Base-by-base conservation (phyloP, 2,329 filamentous ascomycete genomes). In the Ophiostoma triangulosporum region DNA sequence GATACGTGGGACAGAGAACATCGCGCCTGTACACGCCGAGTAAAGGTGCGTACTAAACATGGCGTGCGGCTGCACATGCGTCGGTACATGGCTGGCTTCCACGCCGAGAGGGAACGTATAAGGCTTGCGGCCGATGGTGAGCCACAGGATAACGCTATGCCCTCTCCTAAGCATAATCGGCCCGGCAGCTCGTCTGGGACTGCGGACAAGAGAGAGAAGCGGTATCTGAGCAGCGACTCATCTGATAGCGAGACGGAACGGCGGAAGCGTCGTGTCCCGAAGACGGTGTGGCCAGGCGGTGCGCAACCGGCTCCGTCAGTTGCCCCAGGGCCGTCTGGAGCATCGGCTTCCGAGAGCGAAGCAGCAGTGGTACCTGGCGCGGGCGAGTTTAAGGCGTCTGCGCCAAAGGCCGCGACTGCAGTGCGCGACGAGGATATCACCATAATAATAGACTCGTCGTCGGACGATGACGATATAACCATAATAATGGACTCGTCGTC, bases 1-100 rank as follows among this genome's bases (percentile, higher is more conserved):
- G 67, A 73, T 35, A 62, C 65, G n/a, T n/a, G n/a, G n/a, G 2
- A 59, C 54, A 60, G 57, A 65, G 60, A 50, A 66, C 58, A 55
- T 57, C 15, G 1, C 64, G 59, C 48, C 51, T 78, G 73, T 43
- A 78, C 75, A 3, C 77, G 76, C 54, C 75, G 78, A 61, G 78
- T 74, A 52, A 69, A 69, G n/a, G 73, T 77, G 3, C 71, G 77
- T 12, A 80, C 77, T 61, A 78, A 72, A 56, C 80, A 73, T 56
- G 77, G 77, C n/a, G 75, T 81, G 31, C 69, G 70, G 1, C 67
- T 80, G 14, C 70, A 74, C 0, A 68, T 72, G 57, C 66, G 75
- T 12, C 72, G 76, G 0, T 71, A 70, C 2, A 71, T 62, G 56
- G 67, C 66, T 0, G 72, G 74, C 55, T 72, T 77, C 15, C 66